A percentile compares a stretch with the other conserved stretches of the same genome.
Evolutionary conservation across 169 alveolate species (phyloP).

Genomic region (Plasmodium berghei): DNA sequence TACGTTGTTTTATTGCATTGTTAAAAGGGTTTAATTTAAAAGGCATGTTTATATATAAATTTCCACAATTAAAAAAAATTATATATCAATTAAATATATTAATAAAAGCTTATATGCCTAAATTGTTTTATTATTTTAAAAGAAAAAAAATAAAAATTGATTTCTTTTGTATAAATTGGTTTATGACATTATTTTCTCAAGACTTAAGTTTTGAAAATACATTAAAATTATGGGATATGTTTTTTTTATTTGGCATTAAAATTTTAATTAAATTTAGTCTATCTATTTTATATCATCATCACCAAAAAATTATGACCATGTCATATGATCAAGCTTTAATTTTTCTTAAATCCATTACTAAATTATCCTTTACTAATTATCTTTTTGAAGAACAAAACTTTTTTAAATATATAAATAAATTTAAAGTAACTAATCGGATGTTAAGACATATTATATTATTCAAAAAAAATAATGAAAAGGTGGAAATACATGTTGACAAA

Average conservation of each 20-base stretch:
- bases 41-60: conserved; percentile 35
- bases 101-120: conserved; percentile 39
- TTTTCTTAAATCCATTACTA: conserved; percentile 34
- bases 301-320: conserved; percentile 11
- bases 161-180: conserved; percentile 60
- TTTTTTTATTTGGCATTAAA: conserved; percentile 51
- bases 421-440: conserved; percentile 39
- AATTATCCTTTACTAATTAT: conserved; percentile 29
- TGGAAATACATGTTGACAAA: conserved; percentile 18
- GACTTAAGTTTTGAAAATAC: conserved; percentile 60
- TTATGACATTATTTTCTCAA: conserved; percentile 52
- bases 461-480: conserved; percentile 16
- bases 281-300: conserved; percentile 23
- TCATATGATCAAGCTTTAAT: conserved; percentile 58
- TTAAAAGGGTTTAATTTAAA: conserved; percentile 40
- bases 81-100: conserved; percentile 42
- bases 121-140: conserved; percentile 18
- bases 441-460: conserved; percentile 41
- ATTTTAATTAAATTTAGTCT: conserved; percentile 49
- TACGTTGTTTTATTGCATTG: conserved; percentile 47
- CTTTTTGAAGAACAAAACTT: conserved; percentile 44
- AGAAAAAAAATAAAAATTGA: conserved; percentile 58
- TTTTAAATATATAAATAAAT: conserved; percentile 16
- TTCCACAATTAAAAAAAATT: conserved; percentile 55
- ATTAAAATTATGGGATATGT: conserved; percentile 48